phyloP scores from a whole-genome alignment of 1,284 basidiomycete genomes.

The Leccinum ambiguum region DNA sequence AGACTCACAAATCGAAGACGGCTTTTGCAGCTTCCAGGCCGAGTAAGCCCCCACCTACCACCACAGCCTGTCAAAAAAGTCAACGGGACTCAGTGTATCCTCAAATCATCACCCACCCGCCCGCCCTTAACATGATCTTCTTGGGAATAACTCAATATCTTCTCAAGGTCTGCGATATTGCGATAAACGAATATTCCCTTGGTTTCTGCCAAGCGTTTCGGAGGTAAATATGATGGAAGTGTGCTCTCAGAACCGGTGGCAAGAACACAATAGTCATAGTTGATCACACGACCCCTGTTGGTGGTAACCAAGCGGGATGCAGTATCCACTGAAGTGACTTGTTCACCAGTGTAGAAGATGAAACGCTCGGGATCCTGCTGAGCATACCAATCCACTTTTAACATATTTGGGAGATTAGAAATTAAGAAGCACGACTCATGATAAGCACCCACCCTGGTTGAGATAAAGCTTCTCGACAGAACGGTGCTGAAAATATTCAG shows the following conservation, averaged over 20 bases:
- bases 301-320: slow-evolving; percentile 46
- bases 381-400: slow-evolving; percentile 56
- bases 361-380: slow-evolving; percentile 54
- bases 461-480: slow-evolving; percentile 68
- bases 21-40: slow-evolving; percentile 21
- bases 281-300: slow-evolving; percentile 46
- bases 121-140: slow-evolving; percentile 40
- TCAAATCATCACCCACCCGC: slow-evolving; percentile 19
- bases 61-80: slow-evolving; percentile 15
- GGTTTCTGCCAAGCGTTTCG: slow-evolving; percentile 37
- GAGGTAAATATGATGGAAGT: slow-evolving; percentile 61
- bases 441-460: slow-evolving; percentile 43
- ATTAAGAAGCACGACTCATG: background rate
- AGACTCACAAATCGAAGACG: slow-evolving; percentile 16
- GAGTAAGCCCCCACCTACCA: slow-evolving; percentile 17
- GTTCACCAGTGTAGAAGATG: slow-evolving; percentile 53
- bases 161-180: slow-evolving; percentile 65
- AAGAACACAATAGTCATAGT: slow-evolving; percentile 65
- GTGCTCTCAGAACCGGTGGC: slow-evolving; percentile 72
- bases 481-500: slow-evolving; percentile 65
- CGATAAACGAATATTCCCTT: slow-evolving; percentile 72
- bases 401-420: slow-evolving; percentile 6
- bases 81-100: background rate
- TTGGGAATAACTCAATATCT: slow-evolving; percentile 58
- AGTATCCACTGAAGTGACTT: slow-evolving; percentile 50